Base-by-base conservation (phyloP, 2,329 filamentous ascomycete genomes). In the Aspergillus fijiensis region DNA sequence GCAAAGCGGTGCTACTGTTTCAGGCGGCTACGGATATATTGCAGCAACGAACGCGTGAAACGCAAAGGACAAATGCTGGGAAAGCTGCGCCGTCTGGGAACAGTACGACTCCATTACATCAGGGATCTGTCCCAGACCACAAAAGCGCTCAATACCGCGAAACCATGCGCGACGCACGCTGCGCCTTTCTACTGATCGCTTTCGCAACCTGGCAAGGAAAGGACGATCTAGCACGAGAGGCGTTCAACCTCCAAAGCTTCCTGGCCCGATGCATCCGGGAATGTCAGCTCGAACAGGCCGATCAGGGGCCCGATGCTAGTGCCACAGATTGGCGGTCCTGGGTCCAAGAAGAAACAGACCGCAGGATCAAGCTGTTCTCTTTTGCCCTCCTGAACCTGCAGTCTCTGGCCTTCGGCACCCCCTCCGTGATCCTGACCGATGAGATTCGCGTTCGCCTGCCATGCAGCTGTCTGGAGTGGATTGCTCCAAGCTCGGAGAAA, bases 11-110 rank as follows among this genome's bases (percentile, higher is more conserved):
- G 3, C 5, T 49, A 6, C 56, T 70, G 3, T 21, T 87, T 82
- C 3, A 85, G 84, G 2, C 75, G 87, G 29, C 79, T 29, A 29
- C 9, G 27, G 27, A 29, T 29, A 29, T 29, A 29, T 29, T 29
- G 27, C 27, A 9, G 27, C 27, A 29, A 29, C 27, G 27, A 9
- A 29, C 27, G 27, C 27, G 27, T 29, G 27, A 29, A 29, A 29
- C 1, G 27, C 27, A 29, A 10, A 29, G 7, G 27, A 29, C 27
- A 9, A 29, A 29, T 29, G 27, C 1, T 29, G 27, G 27, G 85
- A 61, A 81, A 85, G 39, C 73, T 87, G 87, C 89, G 55, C 79
- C 87, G 27, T n/a, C 76, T 89, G 2, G 85, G 88, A 63, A 85
- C 84, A 35, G 10, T 16, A 35, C 12, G 33, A 12, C 33, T 12